Base-by-base conservation (phyloP, 805 yeast species). In the Metschnikowia gelsemii region DNA sequence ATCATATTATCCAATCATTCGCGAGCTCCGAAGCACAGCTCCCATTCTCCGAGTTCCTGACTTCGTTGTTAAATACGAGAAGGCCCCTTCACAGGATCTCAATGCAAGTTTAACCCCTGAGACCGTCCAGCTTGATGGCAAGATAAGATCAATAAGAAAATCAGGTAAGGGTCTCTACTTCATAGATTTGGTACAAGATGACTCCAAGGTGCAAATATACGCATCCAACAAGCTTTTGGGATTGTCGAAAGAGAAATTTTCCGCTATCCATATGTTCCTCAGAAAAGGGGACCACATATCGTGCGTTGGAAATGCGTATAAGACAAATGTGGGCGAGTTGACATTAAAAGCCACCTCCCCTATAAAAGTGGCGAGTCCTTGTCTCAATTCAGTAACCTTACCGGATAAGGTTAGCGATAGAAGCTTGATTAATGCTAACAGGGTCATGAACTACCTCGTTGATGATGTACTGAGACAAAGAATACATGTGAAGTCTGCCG, bases 281-380 rank as follows among this genome's bases (percentile, higher is more conserved):
- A 70, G 82, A 35, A 75, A 75, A 17, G 96, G 96, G 0, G 99
- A 91, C 56, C 75, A 73, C 32, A 64, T 91, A 3, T 64, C 77
- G 6, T 78, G 82, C 18, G 54, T 62, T 3, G 99, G 99, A 0
- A 57, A 52, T 18, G 89, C 96, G 0, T 87, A 91, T 19, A 59
- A 75, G 2, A 87, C 97, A 0, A 79, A 82, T 40, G 78, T 79
- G 3, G 93, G 91, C 0, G 96, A 90, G 50, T 64, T 89, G 6
- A 83, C 96, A 1, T 55, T 91, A 38, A 79, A 84, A 47, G 71
- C 82, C 9, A 61, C 64, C 0, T 45, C 57, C n/a, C 72, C 80
- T 2, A 58, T 86, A 2, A 46, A 36, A 19, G 60, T 88, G 9
- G 72, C 84, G 5, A 61, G 90, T 0, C 91, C 96, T 0, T 74